These are phyloP conservation scores for Puccinellia tenuiflora DNA, from an alignment of 176 grass and related monocot species.

Conservation along the genomic window DNA sequence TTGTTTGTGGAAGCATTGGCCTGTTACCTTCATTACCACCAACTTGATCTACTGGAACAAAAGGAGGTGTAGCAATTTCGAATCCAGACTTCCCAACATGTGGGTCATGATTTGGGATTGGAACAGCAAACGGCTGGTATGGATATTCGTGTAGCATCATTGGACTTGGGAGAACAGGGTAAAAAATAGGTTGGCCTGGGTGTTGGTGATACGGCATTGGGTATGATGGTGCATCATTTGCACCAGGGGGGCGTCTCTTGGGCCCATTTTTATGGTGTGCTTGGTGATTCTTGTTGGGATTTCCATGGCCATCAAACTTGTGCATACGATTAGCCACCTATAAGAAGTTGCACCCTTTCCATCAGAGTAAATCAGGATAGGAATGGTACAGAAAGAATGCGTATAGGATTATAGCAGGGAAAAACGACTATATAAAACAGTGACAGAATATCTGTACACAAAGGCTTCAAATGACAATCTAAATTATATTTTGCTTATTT, in stretches of 20 bases:
- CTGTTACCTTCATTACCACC: conserved; percentile 48
- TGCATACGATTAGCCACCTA: conserved; percentile 34
- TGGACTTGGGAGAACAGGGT: conserved; percentile 53
- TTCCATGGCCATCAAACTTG: conserved; percentile 67
- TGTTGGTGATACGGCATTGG: conserved; percentile 55
- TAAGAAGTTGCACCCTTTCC: not conserved
- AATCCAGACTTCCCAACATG: conserved; percentile 51
- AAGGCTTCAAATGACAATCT: not conserved
- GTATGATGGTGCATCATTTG: conserved; percentile 58
- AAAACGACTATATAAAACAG: not conserved
- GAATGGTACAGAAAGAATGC: not conserved
- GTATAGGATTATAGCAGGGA: not conserved
- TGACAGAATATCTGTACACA: not conserved
- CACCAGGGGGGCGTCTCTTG: conserved; percentile 33
- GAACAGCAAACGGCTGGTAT: conserved; percentile 39
- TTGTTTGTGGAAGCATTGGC: conserved; percentile 31
- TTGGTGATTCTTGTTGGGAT: conserved; percentile 44
- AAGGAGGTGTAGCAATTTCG: conserved; percentile 29
- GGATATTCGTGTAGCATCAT: conserved; percentile 61
- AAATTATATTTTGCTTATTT: not conserved
- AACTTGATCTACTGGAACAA: conserved; percentile 48
- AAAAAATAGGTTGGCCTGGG: conserved; percentile 56
- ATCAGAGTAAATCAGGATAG: conserved; percentile 5
- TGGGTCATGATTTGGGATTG: conserved; percentile 36
- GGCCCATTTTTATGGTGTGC: conserved; percentile 61